Conservation (phyloP, 805 yeast genomes). For the Candida coquimbonensis region DNA sequence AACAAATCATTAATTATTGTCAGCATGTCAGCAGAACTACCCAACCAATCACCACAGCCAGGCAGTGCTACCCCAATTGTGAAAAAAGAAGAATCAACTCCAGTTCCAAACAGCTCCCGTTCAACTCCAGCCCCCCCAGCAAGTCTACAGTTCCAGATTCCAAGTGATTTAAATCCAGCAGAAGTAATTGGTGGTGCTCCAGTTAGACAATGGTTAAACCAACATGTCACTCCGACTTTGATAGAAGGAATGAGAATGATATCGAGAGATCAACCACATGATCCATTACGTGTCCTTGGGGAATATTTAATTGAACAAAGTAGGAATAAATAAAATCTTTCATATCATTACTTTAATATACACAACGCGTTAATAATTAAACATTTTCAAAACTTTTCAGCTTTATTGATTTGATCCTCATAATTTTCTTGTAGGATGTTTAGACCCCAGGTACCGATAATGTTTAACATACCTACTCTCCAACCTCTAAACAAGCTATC, state of each 20-base stretch:
- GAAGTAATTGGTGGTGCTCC: slow-evolving; percentile 67
- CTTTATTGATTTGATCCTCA: slow-evolving; percentile 33
- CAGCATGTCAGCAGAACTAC: neutral
- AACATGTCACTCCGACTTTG: slow-evolving; percentile 54
- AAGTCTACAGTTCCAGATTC: slow-evolving; percentile 13
- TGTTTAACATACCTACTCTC: slow-evolving; percentile 77
- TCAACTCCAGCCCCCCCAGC: slow-evolving; percentile 17
- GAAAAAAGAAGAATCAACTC: neutral
- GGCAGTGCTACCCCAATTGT: neutral
- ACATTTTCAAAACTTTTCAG: slow-evolving; percentile 29
- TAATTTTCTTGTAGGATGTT: slow-evolving; percentile 47
- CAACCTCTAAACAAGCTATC: slow-evolving; percentile 78
- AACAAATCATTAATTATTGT: neutral
- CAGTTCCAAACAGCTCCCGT: neutral
- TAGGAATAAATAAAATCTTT: slow-evolving; percentile 10
- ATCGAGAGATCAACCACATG: slow-evolving; percentile 33
- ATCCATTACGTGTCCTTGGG: slow-evolving; percentile 48
- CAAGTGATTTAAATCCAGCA: slow-evolving; percentile 25
- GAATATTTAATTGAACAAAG: slow-evolving; percentile 41
- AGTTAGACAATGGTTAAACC: slow-evolving; percentile 59
- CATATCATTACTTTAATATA: neutral
- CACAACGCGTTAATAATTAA: neutral
- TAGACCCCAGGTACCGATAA: slow-evolving; percentile 79
- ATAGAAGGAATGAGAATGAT: slow-evolving; percentile 41
- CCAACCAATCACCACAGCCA: neutral